Conservation (phyloP, 1,139 yeast genomes). For the Candida pseudoviswanathii region DNA sequence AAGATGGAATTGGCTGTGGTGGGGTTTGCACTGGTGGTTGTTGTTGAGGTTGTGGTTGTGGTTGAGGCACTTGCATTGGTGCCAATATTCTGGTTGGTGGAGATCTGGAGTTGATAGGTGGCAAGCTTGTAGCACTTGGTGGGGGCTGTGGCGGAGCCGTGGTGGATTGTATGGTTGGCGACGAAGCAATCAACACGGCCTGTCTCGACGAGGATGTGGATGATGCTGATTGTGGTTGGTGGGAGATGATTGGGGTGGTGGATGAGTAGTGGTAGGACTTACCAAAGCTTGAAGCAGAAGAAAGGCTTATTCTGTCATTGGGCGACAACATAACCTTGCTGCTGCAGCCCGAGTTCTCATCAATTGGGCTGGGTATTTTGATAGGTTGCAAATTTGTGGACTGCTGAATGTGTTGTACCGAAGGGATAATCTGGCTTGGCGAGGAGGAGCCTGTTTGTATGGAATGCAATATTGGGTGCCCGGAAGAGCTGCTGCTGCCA, state of each 20-base stretch:
- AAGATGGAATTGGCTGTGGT: neutral
- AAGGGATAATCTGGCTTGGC: neutral
- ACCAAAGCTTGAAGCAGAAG: neutral
- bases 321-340: neutral
- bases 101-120: neutral
- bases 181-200: neutral
- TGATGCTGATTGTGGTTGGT: neutral
- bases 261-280: neutral
- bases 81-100: conserved; percentile 1
- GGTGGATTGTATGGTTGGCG: neutral
- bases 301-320: conserved; percentile 1
- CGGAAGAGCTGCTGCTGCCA: neutral
- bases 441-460: neutral
- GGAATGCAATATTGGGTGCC: neutral
- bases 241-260: neutral
- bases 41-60: neutral
- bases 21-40: neutral
- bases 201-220: neutral
- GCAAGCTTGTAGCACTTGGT: neutral
- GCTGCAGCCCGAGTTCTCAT: neutral
- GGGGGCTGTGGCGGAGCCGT: neutral
- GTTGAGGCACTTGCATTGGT: conserved; percentile 3
- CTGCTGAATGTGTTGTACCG: neutral
- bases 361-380: conserved; percentile 3
- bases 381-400: conserved; percentile 1